Evolutionary conservation across 148 eudicot species (phyloP).

Genomic region (Mesembryanthemum crystallinum): DNA sequence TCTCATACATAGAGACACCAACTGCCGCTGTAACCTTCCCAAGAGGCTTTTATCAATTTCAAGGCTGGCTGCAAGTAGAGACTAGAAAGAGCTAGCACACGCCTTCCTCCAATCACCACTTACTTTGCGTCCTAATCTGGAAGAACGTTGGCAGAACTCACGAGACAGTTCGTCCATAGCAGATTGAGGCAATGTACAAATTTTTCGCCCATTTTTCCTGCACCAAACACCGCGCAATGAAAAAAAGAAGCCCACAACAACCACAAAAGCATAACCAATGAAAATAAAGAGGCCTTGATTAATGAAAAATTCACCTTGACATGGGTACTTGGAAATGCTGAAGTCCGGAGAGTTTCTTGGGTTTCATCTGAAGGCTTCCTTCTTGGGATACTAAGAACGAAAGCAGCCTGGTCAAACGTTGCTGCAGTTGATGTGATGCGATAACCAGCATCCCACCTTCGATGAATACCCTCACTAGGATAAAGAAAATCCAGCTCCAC

Average conservation of each 20-base stretch:
- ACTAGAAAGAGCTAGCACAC: slow-evolving; percentile 6
- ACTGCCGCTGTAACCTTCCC: slow-evolving; percentile 22
- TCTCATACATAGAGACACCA: slow-evolving; percentile 15
- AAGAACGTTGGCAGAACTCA: slow-evolving; percentile 32
- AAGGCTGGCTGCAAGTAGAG: slow-evolving; percentile 12
- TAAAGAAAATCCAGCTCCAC: slow-evolving; percentile 94
- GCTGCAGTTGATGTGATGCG: slow-evolving; percentile 91
- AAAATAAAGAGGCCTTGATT: background rate
- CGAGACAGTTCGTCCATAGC: slow-evolving; percentile 76
- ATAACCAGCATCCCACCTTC: slow-evolving; percentile 88
- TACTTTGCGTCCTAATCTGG: background rate
- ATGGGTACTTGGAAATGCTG: slow-evolving; percentile 91
- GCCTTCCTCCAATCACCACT: slow-evolving; percentile 14
- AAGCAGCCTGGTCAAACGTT: slow-evolving; percentile 79
- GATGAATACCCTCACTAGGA: slow-evolving; percentile 96
- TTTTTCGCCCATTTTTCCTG: slow-evolving; percentile 86
- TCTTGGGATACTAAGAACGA: slow-evolving; percentile 78
- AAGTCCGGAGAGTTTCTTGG: slow-evolving; percentile 92
- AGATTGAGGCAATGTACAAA: slow-evolving; percentile 63
- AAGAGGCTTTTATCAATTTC: background rate
- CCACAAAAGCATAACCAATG: background rate
- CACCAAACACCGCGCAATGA: slow-evolving; percentile 18
- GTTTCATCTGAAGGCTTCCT: slow-evolving; percentile 83
- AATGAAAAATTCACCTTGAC: slow-evolving; percentile 55
- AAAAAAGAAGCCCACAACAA: background rate